Evolutionary conservation across 805 yeast species (phyloP).

Genomic region (Yarrowia sp.): DNA sequence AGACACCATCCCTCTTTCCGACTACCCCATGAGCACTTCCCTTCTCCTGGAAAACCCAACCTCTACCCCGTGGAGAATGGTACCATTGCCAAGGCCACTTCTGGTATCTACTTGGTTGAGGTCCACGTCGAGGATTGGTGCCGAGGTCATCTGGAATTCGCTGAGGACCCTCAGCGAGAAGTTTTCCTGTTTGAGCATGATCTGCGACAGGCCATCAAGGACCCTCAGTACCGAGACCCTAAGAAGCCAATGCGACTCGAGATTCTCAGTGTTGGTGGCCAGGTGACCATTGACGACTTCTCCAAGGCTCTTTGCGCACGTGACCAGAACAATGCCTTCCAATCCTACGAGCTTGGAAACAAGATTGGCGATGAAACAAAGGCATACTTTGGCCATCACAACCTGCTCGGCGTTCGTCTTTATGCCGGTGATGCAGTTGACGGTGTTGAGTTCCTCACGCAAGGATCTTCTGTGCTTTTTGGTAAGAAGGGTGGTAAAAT

Average conservation of each 20-base stretch:
- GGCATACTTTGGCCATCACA: constrained; percentile 34
- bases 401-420: constrained; percentile 53
- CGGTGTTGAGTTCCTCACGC: constrained; percentile 60
- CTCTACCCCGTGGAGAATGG: constrained; percentile 48
- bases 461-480: constrained; percentile 33
- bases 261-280: constrained; percentile 58
- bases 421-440: constrained; percentile 77
- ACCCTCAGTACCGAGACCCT: constrained; percentile 36
- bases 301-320: constrained; percentile 39
- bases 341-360: constrained; percentile 31
- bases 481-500: constrained; percentile 43
- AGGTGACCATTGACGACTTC: constrained; percentile 52
- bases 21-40: constrained; percentile 55
- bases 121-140: constrained; percentile 56
- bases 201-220: constrained; percentile 40
- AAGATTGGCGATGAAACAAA: constrained; percentile 34
- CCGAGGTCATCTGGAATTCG: constrained; percentile 56
- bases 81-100: constrained; percentile 48
- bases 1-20: constrained; percentile 77
- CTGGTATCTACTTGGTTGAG: constrained; percentile 77
- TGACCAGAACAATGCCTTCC: constrained; percentile 13
- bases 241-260: constrained; percentile 48
- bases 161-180: constrained; percentile 58
- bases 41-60: constrained; percentile 42
- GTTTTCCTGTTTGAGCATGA: constrained; percentile 49